These are phyloP conservation scores for Quercus engelmannii DNA, from an alignment of 306 rosid species.

Conservation along the genomic window DNA sequence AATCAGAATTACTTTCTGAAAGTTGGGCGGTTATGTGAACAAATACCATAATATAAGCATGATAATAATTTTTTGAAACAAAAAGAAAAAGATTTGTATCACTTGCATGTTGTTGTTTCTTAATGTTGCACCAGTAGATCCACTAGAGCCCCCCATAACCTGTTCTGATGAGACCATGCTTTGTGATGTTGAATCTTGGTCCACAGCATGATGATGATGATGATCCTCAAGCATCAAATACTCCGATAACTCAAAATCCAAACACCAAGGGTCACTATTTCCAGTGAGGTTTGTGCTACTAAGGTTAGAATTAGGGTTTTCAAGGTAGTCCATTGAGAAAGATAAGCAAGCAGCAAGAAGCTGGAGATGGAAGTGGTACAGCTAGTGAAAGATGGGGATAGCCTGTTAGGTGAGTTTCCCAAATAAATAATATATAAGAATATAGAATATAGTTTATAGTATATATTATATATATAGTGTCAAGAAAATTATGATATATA, in stretches of 20 bases:
- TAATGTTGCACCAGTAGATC: conserved; percentile 34
- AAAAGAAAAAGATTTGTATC: background rate
- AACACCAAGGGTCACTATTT: conserved; percentile 17
- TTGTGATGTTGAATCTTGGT: conserved; percentile 39
- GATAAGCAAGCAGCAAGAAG: background rate
- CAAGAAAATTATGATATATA: background rate
- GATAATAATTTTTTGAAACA: background rate
- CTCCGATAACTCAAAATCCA: conserved; percentile 41
- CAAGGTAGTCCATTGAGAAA: conserved; percentile 37
- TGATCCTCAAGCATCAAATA: conserved; percentile 32
- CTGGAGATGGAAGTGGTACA: background rate
- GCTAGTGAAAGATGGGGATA: conserved; percentile 2
- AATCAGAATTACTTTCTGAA: too few relatives aligned
- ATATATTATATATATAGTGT: background rate
- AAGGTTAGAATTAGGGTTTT: conserved; percentile 36
- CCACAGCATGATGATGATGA: background rate
- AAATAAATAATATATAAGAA: background rate
- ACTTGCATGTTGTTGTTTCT: conserved; percentile 32
- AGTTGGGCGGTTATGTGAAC: too few relatives aligned
- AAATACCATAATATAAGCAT: background rate
- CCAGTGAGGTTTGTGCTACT: conserved; percentile 7
- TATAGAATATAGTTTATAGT: too few relatives aligned
- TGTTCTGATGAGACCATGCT: conserved; percentile 48
- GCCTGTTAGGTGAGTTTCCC: background rate
- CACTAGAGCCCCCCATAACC: conserved; percentile 16